A percentile compares a stretch with the other conserved stretches of the same genome.
These are phyloP conservation scores for Immersiella caudata DNA, from an alignment of 495 filamentous ascomycete species.

Conservation along the genomic window DNA sequence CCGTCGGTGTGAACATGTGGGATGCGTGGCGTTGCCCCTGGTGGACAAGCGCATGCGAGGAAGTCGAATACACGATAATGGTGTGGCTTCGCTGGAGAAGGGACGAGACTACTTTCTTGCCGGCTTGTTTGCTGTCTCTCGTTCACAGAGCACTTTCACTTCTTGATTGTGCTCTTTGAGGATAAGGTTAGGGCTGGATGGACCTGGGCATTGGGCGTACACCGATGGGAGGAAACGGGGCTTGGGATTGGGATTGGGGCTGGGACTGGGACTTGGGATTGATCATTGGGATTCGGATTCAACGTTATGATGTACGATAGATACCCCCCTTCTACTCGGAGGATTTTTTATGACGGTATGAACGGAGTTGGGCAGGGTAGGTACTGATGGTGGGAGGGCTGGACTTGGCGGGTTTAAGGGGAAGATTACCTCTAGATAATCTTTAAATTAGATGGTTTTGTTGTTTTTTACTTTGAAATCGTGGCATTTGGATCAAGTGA, in stretches of 20 bases:
- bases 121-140: background rate
- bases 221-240: no score
- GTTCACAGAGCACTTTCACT: no score
- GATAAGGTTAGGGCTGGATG: background rate
- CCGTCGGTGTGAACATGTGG: background rate
- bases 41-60: constrained; percentile 13
- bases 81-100: background rate
- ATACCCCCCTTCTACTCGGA: constrained; percentile 24
- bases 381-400: background rate
- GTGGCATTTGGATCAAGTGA: background rate
- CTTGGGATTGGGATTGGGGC: background rate
- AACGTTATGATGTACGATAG: constrained; percentile 28
- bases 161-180: background rate
- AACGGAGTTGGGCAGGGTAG: background rate
- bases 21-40: background rate
- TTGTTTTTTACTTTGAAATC: background rate
- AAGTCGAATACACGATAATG: background rate
- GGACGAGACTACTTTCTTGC: background rate
- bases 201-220: constrained; percentile 6
- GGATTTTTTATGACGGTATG: constrained; percentile 13
- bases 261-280: background rate
- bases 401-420: background rate
- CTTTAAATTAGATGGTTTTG: background rate
- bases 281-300: background rate
- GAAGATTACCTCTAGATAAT: constrained; percentile 4